Base-by-base conservation (phyloP, 768 basidiomycete genomes). In the Collybia sordida region DNA sequence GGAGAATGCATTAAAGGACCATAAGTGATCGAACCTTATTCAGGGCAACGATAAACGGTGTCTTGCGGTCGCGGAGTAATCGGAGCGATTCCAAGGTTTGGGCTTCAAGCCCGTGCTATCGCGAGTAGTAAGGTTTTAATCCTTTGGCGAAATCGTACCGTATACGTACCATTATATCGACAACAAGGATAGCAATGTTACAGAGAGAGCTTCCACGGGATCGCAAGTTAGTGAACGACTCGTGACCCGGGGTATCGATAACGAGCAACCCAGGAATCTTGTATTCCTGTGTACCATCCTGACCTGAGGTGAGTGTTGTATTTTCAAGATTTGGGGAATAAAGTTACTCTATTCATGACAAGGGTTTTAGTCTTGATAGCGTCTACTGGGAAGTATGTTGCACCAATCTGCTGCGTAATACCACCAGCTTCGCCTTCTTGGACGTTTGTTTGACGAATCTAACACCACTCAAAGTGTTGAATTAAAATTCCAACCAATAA, bases 401-500 rank as follows among this genome's bases (percentile, higher is more conserved):
- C 97, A 77, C 97, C 97, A 57, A 99, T 99, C 68, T 99, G 97
- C 69, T 98, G 97, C 0, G 97, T 99, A 68, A 99, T 99, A 73
- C 97, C 97, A 57, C 97, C 97, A 2, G 97, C 97, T 81, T 99
- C 97, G 47, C 97, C 97, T 65, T 98, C 97, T 70, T 98, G 95
- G 18, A 99, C 97, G 58, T 98, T 98, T 4, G 96, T 98, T 87
- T 98, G 96, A 58, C 97, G 94, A 65, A 99, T 99, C 93, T 97
- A 56, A 46, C 31, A 17, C 21, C 48, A 48, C n/a, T 27, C 8
- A 42, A 24, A 47, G 34, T 39, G 38, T 45, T 27, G 47, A 39
- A 23, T 48, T 48, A 23, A 31, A 21, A 31, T 36, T 54, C 49
- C 52, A 43, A 27, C 14, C 17, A 8, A 11, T 11, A 19, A 43